Base-by-base conservation (phyloP, 805 yeast species). In the Trichomonascus vanleenenianus region DNA sequence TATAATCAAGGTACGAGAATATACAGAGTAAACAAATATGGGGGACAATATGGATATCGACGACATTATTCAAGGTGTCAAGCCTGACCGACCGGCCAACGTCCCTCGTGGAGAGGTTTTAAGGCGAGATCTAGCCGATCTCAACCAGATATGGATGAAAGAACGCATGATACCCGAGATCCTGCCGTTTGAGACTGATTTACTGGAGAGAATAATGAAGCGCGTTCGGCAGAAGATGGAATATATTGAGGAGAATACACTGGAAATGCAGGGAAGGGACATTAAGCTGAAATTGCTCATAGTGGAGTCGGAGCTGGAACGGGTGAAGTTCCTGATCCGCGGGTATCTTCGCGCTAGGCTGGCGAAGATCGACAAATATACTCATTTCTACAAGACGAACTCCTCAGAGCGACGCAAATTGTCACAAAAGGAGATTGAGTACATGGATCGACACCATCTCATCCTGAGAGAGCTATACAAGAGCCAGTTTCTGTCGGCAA, bases 81-180 rank as follows among this genome's bases (percentile, higher is more conserved):
- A 44, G 32, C 39, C 41, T 22, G 45, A 39, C 30, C 14, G 34
- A 15, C 22, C 33, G 2, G 9, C 42, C 7, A 20, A 18, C 10
- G 39, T 20, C 12, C 32, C 12, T 8, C 31, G 25, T 8, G 85
- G 82, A 47, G 91, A 82, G 56, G 82, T 83, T 50, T 66, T 84
- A 40, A 71, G 59, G 15, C 58, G 62, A 14, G 75, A 80, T 44
- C 59, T 73, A 25, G 57, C 64, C 31, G 62, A 62, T 30, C 66
- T 89, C 38, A 70, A 76, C 18, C 72, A 70, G 25, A 78, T 79
- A 2, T 91, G 96, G 97, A 66, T 83, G 27, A 76, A 83, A 43
- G 98, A 93, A 60, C 72, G 96, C 45, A 79, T 79, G 72, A 71
- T 93, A 1, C 97, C 97, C 0, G 96, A 86, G 48, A 64, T 93